Base-by-base conservation (phyloP, 2,329 filamentous ascomycete species). In the Aphanoascus verrucosus region DNA sequence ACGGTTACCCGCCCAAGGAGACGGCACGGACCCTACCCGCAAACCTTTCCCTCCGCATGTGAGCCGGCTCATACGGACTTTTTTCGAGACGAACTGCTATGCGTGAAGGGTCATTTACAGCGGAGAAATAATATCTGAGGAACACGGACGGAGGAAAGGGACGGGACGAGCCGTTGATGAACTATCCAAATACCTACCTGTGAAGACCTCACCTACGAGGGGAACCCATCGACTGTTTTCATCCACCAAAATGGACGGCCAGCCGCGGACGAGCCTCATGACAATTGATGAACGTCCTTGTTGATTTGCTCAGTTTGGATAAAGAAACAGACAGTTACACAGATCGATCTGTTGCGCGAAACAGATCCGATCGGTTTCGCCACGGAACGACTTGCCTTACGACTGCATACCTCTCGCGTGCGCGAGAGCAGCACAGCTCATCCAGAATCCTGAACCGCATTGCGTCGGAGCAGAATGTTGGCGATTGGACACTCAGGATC, bases 161-260 rank as follows among this genome's bases (percentile, higher is more conserved):
- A 35, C 19, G 5, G 37, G 20, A 37, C 6, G 7, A 23, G 17
- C 8, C 5, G 23, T 43, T 15, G 20, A 42, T 34, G 35, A 17
- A 20, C 12, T 15, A 40, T 38, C n/a, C 7, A 28, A 38, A 48
- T 48, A 23, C 34, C 47, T 49, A 19, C 47, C n/a, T n/a, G n/a
- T n/a, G n/a, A n/a, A n/a, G n/a, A n/a, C n/a, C n/a, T n/a, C n/a
- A n/a, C n/a, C 47, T 41, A 49, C 35, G 35, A 49, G 41, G 47
- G 7, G 47, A 50, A 42, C 40, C 34, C 48, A 43, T 43, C 38
- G n/a, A 50, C n/a, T 32, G 3, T 37, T 15, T 40, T 49, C 14
- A 11, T 20, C 9, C 31, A 31, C 48, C 38, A 43, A 42, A n/a
- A 50, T 50, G 48, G 48, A 35, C 23, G 48, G 38, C 20, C 48